These are phyloP conservation scores for Fraxinus pennsylvanica DNA, from an alignment of 257 asterid species.

Conservation along the genomic window DNA sequence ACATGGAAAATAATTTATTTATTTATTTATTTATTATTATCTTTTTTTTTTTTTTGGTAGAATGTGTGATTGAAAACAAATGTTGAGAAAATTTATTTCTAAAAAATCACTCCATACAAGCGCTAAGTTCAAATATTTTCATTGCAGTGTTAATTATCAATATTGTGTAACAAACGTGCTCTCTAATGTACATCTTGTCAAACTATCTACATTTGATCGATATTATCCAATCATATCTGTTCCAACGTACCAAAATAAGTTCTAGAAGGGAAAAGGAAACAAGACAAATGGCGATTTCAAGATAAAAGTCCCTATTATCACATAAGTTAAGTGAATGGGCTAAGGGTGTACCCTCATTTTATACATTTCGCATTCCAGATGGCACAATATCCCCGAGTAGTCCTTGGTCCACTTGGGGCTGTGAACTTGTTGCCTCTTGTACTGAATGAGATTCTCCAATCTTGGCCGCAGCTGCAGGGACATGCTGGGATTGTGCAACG, in stretches of 20 bases:
- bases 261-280: neutral
- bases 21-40: too few species aligned
- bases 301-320: neutral
- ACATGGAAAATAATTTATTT: too few species aligned
- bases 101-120: too few species aligned
- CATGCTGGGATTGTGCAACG: constrained; percentile 23
- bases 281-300: neutral
- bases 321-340: neutral
- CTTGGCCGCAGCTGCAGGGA: constrained; percentile 22
- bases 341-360: constrained; percentile 28
- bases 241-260: neutral
- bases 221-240: neutral
- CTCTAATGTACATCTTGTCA: neutral
- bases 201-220: too few species aligned
- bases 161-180: neutral
- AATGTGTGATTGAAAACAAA: too few species aligned
- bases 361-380: constrained; percentile 55
- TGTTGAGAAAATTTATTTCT: too few species aligned
- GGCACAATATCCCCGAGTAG: constrained; percentile 83
- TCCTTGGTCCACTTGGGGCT: constrained; percentile 50
- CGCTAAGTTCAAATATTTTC: too few species aligned
- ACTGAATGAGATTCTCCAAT: constrained; percentile 8
- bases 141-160: too few species aligned
- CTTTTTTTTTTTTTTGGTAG: too few species aligned
- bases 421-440: constrained; percentile 27